A percentile compares a stretch with the other conserved stretches of the same genome.
Evolutionary conservation across 163 green algal genomes (phyloP).

Genomic region (Coccomyxa subellipsoidea): DNA sequence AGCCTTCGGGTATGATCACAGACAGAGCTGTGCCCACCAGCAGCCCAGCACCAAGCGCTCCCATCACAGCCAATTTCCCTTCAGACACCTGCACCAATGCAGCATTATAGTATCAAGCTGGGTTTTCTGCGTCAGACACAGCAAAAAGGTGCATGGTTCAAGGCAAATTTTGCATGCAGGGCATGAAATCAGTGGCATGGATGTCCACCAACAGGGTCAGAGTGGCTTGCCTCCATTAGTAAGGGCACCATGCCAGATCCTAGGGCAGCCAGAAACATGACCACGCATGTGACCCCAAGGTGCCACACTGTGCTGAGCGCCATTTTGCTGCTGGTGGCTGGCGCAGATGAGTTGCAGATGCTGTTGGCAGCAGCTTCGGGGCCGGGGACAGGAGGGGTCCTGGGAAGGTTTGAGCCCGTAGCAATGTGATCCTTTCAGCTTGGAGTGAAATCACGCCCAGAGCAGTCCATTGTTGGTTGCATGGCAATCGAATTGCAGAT

Average conservation of each 20-base stretch:
- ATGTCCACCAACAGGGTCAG: not conserved
- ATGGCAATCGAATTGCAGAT: no score
- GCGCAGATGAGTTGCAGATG: not conserved
- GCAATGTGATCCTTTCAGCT: no score
- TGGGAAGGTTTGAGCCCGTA: no score
- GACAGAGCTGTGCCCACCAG: constrained; percentile 53
- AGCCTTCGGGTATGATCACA: constrained; percentile 68
- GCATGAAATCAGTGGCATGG: not conserved
- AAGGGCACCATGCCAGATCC: constrained; percentile 19
- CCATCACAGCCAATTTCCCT: constrained; percentile 16
- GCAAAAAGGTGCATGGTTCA: no score
- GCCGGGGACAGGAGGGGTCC: no score
- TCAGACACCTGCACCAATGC: constrained; percentile 14
- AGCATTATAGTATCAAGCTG: no score
- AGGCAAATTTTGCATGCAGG: not conserved
- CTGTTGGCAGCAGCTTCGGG: no score
- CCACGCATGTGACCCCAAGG: constrained; percentile 4
- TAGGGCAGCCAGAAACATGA: constrained; percentile 44
- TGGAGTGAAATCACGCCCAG: no score
- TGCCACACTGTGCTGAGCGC: not conserved
- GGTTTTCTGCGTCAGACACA: no score
- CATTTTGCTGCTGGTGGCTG: not conserved
- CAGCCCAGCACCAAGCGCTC: constrained; percentile 52
- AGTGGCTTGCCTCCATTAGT: constrained; percentile 12
- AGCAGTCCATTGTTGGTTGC: no score